These are phyloP conservation scores for Lactarius tabidus DNA, from an alignment of 768 basidiomycete species.

Conservation along the genomic window DNA sequence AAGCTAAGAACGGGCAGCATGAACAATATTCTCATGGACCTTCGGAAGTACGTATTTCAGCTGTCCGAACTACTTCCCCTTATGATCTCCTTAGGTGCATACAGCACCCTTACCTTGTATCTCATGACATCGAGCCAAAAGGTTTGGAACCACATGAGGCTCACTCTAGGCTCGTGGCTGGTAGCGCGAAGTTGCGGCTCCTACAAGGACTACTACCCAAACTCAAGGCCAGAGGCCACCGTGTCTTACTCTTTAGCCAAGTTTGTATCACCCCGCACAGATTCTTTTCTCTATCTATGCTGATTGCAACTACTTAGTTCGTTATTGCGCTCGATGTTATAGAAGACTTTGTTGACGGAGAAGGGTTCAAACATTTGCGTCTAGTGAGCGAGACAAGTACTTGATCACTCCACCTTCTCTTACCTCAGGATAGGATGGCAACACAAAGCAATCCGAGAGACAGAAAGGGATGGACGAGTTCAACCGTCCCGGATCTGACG, in stretches of 20 bases:
- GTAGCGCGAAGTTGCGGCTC: conserved; percentile 80
- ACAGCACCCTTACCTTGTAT: conserved; percentile 89
- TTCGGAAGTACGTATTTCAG: conserved; percentile 61
- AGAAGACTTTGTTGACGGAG: conserved; percentile 84
- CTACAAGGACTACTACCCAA: conserved; percentile 77
- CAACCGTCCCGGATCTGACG: conserved; percentile 81
- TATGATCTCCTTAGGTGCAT: conserved; percentile 53
- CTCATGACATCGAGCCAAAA: conserved; percentile 71
- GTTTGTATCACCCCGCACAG: conserved; percentile 38
- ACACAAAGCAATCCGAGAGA: conserved; percentile 75
- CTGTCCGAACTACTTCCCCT: neutral
- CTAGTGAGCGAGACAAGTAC: conserved; percentile 45
- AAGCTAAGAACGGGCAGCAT: conserved; percentile 49
- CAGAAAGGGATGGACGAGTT: conserved; percentile 96
- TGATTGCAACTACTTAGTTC: conserved; percentile 52
- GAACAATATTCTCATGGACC: conserved; percentile 84
- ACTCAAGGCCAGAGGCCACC: conserved; percentile 79
- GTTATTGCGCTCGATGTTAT: conserved; percentile 81
- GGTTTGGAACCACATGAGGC: conserved; percentile 52
- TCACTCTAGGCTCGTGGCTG: conserved; percentile 78
- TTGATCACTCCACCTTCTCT: conserved; percentile 11
- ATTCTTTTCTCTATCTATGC: neutral
- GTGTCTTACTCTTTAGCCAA: conserved; percentile 89
- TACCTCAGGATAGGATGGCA: conserved; percentile 66
- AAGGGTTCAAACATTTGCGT: conserved; percentile 74